Evolutionary conservation across 768 basidiomycete species (phyloP), one percentile per base, ranked within the genome.

Genomic region (Leccinum imitatum): DNA sequence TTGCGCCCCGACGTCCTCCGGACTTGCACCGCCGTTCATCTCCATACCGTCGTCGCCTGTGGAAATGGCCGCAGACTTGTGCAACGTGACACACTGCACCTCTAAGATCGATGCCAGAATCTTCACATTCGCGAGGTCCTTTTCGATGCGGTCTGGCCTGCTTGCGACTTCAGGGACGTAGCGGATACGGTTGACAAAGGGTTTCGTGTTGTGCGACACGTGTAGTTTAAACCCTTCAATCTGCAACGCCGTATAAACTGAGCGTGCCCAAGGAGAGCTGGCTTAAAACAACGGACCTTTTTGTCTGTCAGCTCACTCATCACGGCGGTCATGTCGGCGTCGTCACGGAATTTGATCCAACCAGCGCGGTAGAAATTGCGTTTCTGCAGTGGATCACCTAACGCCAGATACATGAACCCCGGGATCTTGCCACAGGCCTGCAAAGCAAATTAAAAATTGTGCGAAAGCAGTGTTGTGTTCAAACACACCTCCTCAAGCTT

Each of bases 181-280:
- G 51, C 93, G 88, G 59, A 92, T 77, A 63, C 87, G 82, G 67
- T 89, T 90, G 58, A 86, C 82, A 75, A 90, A 91, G 31, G 92
- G 89, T 63, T 84, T 87, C 52, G 83, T 79, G 69, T 86, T 90
- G 71, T 91, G 92, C 35, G 89, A 85, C 67, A 95, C 89, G 74
- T 96, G 94, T 54, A 97, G 79, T 69, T 93, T 95, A 80, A 98
- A 97, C 58, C 90, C 91, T 71, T 95, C 93, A 70, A 98, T 92
- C 95, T 97, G 66, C 53, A 52, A 23, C 58, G 62, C 23, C 61
- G 57, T 31, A 58, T 50, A 50, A 50, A 55, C 57, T 53, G 56
- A 60, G 23, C n/a, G 31, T 46, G 53, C 56, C 41, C 31, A 53
- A 58, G 31, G 33, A 41, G 47, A 10, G 33, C 19, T 41, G 37